Conservation (phyloP, 208 protist species). For the Crithidia expoeki region DNA sequence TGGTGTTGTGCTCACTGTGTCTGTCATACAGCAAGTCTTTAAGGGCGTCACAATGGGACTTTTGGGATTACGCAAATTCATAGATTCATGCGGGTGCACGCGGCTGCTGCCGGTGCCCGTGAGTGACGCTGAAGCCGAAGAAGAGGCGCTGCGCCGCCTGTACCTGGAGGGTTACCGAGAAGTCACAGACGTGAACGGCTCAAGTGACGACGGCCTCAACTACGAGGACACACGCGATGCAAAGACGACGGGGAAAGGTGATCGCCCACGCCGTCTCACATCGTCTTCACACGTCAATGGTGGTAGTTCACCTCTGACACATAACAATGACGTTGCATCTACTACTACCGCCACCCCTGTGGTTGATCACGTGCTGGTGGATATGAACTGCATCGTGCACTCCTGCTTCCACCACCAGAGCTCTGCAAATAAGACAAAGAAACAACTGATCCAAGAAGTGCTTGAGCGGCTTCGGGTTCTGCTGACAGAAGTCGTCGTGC, state of each 20-base stretch:
- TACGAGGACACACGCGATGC: background rate
- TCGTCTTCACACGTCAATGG: conserved; percentile 25
- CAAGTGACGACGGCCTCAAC: background rate
- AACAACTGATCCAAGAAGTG: conserved; percentile 78
- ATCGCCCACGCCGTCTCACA: conserved; percentile 8
- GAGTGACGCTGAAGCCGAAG: conserved; percentile 48
- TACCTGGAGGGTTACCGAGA: conserved; percentile 16
- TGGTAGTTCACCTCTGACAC: background rate
- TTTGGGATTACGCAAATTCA: conserved; percentile 83
- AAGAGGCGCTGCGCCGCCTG: conserved; percentile 34
- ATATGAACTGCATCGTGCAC: conserved; percentile 91
- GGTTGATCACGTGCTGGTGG: conserved; percentile 81
- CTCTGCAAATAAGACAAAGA: conserved; percentile 44
- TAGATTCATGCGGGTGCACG: conserved; percentile 75
- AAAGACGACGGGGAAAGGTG: background rate
- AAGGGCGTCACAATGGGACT: conserved; percentile 87
- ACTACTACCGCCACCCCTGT: background rate
- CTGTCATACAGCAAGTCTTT: too few relatives aligned
- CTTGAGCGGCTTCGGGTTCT: conserved; percentile 70
- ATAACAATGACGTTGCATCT: background rate
- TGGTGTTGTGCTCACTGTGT: too few relatives aligned
- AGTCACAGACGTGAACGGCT: conserved; percentile 14
- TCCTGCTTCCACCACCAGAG: conserved; percentile 50
- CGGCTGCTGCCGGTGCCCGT: conserved; percentile 61
- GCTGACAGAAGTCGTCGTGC: conserved; percentile 66